Evolutionary conservation across 1,284 basidiomycete genomes (phyloP).

Genomic region (Microbotryomycetes sp.): DNA sequence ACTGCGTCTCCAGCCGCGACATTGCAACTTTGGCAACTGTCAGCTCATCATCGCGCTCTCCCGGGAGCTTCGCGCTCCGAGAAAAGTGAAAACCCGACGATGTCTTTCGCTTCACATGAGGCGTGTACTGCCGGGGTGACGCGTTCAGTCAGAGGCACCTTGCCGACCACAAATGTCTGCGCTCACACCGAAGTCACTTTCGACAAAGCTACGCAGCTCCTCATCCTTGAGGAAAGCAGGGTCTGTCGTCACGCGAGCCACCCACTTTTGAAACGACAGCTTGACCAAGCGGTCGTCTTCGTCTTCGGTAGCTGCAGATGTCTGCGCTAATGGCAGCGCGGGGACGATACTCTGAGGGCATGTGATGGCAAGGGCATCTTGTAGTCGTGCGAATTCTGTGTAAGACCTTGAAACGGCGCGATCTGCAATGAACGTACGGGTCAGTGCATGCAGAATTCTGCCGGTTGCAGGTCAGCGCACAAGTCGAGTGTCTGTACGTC

Average conservation of each 20-base stretch:
- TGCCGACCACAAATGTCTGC: neutral
- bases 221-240: slow-evolving; percentile 77
- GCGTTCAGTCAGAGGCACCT: neutral
- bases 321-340: slow-evolving; percentile 80
- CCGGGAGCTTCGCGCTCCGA: slow-evolving; percentile 34
- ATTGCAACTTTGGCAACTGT: slow-evolving; percentile 80
- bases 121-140: slow-evolving; percentile 32
- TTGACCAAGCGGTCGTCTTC: slow-evolving; percentile 87
- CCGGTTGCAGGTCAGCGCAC: slow-evolving; percentile 9
- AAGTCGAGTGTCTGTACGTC: slow-evolving; percentile 62
- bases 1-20: slow-evolving; percentile 79
- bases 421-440: slow-evolving; percentile 5
- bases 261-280: slow-evolving; percentile 86
- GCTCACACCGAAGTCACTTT: slow-evolving; percentile 80
- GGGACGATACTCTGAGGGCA: slow-evolving; percentile 60
- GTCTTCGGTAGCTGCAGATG: slow-evolving; percentile 87
- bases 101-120: slow-evolving; percentile 20
- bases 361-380: slow-evolving; percentile 30
- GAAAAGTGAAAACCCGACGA: slow-evolving; percentile 34
- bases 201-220: slow-evolving; percentile 82
- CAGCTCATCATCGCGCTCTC: slow-evolving; percentile 55
- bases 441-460: neutral
- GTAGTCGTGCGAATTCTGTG: slow-evolving; percentile 27
- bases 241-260: slow-evolving; percentile 80
- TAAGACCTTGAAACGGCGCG: slow-evolving; percentile 30